These are phyloP conservation scores for Collariella sp. DNA, from an alignment of 495 filamentous ascomycete species.

Conservation along the genomic window DNA sequence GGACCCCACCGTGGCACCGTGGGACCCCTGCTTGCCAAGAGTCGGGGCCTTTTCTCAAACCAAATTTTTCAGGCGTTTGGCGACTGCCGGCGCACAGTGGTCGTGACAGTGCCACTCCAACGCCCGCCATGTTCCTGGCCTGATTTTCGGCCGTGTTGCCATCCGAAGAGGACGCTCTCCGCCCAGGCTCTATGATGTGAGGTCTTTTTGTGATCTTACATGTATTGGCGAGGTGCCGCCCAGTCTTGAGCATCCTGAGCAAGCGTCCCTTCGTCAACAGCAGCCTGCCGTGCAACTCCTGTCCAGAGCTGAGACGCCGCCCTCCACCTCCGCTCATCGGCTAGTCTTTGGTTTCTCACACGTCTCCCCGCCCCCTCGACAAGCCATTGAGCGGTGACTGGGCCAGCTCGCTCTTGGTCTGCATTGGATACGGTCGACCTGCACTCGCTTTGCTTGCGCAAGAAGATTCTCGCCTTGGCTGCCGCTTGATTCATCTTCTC, in stretches of 20 bases:
- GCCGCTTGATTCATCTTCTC: neutral
- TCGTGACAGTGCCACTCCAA: constrained; percentile 1
- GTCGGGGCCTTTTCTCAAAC: neutral
- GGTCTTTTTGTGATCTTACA: neutral
- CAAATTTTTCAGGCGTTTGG: neutral
- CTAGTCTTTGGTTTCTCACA: neutral
- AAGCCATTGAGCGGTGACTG: constrained; percentile 4
- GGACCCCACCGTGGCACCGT: neutral
- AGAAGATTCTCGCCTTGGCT: neutral
- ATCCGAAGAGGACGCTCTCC: neutral
- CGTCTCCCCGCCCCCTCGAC: neutral
- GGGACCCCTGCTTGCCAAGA: neutral
- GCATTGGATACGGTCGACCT: neutral
- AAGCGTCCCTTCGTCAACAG: neutral
- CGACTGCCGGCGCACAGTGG: constrained; percentile 4
- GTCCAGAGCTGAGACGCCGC: constrained; percentile 1
- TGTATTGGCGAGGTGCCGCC: constrained; percentile 5
- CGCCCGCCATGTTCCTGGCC: constrained; percentile 5
- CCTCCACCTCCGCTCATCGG: constrained; percentile 1
- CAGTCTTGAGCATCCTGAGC: neutral
- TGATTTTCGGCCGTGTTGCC: neutral
- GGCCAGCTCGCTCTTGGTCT: neutral
- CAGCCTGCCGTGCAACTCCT: too few relatives aligned
- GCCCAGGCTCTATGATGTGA: constrained; percentile 4
- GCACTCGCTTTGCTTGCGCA: neutral